These are phyloP conservation scores for Cytospora piceicola DNA, from an alignment of 2,329 filamentous ascomycete genomes.

Conservation along the genomic window DNA sequence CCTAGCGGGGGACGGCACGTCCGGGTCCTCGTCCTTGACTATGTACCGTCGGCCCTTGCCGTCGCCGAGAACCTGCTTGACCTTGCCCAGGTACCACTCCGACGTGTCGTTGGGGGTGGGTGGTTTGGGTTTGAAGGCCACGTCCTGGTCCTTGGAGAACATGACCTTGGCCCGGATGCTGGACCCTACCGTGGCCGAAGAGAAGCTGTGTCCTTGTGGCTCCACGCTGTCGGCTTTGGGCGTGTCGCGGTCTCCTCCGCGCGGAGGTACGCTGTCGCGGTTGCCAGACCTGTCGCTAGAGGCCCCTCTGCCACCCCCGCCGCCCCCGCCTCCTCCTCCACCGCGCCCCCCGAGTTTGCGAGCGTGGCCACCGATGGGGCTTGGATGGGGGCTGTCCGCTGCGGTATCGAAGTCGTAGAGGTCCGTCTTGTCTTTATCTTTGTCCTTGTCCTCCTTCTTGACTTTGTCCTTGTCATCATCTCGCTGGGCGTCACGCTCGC, in stretches of 20 bases:
- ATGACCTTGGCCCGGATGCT: slow-evolving; percentile 55
- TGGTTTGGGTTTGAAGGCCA: slow-evolving; percentile 67
- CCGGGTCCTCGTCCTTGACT: slow-evolving; percentile 79
- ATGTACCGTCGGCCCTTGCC: slow-evolving; percentile 79
- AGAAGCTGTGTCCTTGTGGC: slow-evolving; percentile 46
- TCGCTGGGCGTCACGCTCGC: slow-evolving; percentile 42
- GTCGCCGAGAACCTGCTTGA: slow-evolving; percentile 74
- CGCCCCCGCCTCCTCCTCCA: too few relatives aligned
- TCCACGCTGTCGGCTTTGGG: slow-evolving; percentile 62
- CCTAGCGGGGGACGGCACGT: slow-evolving; percentile 63
- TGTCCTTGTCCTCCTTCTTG: slow-evolving; percentile 1
- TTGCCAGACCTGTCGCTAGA: slow-evolving; percentile 40
- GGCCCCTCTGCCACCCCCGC: slow-evolving; percentile 27
- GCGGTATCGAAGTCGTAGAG: slow-evolving; percentile 50
- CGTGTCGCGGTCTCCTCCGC: slow-evolving; percentile 48
- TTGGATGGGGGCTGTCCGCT: slow-evolving; percentile 48
- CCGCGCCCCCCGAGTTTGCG: slow-evolving; percentile 43
- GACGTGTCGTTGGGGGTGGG: slow-evolving; percentile 51
- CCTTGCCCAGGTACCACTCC: slow-evolving; percentile 78
- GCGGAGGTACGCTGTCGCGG: slow-evolving; percentile 36
- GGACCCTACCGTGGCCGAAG: slow-evolving; percentile 40
- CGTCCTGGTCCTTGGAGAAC: slow-evolving; percentile 65
- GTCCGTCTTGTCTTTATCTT: slow-evolving; percentile 33
- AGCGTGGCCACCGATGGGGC: slow-evolving; percentile 42
- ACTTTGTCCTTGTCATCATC: slow-evolving; percentile 32